Conservation (phyloP, 2,329 filamentous ascomycete species). For the Myriosclerotinia curreyana region DNA sequence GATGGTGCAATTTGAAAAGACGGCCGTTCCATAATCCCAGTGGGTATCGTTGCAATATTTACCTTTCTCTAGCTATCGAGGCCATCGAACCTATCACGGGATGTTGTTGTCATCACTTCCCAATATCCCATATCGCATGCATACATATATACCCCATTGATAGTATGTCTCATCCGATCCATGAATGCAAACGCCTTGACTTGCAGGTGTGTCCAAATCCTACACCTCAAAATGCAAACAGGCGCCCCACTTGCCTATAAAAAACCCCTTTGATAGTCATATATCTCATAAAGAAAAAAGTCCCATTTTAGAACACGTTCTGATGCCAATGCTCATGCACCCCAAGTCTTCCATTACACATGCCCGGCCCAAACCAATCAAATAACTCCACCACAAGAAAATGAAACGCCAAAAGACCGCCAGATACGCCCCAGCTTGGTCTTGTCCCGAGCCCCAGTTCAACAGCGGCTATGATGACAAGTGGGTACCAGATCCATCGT, state of each 20-base stretch:
- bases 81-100: not conserved
- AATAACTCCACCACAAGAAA: slow-evolving; percentile 44
- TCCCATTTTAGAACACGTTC: not conserved
- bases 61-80: not conserved
- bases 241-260: not conserved
- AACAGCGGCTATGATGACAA: slow-evolving; percentile 66
- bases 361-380: slow-evolving; percentile 38
- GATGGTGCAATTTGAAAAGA: no score
- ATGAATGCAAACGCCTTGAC: slow-evolving; percentile 4
- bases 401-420: slow-evolving; percentile 48
- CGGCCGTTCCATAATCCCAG: not conserved
- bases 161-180: not conserved
- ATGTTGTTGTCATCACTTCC: not conserved
- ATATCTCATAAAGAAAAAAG: no score
- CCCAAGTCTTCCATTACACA: slow-evolving; percentile 22
- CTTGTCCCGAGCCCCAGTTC: slow-evolving; percentile 52
- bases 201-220: not conserved
- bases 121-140: slow-evolving; percentile 5
- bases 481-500: slow-evolving; percentile 60
- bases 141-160: not conserved
- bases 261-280: not conserved
- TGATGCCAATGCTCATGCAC: slow-evolving; percentile 18
- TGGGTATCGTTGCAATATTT: not conserved
- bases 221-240: not conserved
- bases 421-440: slow-evolving; percentile 41